phyloP scores from a whole-genome alignment of 352 stramenopile genomes.

The Globisporangium spinosum region DNA sequence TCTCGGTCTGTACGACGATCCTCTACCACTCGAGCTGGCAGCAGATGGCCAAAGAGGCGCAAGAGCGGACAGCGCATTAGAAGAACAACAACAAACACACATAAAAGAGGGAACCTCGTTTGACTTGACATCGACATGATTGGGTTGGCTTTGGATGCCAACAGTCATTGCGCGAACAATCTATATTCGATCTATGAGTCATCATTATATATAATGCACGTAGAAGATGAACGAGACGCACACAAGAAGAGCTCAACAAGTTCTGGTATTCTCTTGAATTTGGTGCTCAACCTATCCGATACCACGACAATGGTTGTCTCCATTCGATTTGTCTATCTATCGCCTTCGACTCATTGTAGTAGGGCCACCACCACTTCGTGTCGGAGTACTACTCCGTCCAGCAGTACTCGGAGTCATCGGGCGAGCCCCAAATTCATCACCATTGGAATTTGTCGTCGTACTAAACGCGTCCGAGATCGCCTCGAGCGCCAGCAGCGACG shows the following conservation, averaged over 20 bases:
- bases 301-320: not conserved
- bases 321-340: not conserved
- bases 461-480: slow-evolving; percentile 59
- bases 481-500: slow-evolving; percentile 59
- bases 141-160: too few species aligned
- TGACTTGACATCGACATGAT: not conserved
- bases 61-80: slow-evolving; percentile 22
- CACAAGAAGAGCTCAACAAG: not conserved
- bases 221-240: not conserved
- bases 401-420: not conserved
- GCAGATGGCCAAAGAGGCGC: slow-evolving; percentile 22
- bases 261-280: not conserved
- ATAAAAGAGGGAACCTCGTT: not conserved
- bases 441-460: too few species aligned
- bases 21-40: slow-evolving; percentile 24
- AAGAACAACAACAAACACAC: not conserved
- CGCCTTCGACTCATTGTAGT: not conserved
- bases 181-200: too few species aligned
- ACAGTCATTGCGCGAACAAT: too few species aligned
- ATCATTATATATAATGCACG: not conserved
- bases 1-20: slow-evolving; percentile 15
- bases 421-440: not conserved
- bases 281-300: not conserved
- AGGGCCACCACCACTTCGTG: not conserved
- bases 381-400: not conserved